Conservation (phyloP, 2,329 filamentous ascomycete genomes). For the Colletotrichum coccodes region DNA sequence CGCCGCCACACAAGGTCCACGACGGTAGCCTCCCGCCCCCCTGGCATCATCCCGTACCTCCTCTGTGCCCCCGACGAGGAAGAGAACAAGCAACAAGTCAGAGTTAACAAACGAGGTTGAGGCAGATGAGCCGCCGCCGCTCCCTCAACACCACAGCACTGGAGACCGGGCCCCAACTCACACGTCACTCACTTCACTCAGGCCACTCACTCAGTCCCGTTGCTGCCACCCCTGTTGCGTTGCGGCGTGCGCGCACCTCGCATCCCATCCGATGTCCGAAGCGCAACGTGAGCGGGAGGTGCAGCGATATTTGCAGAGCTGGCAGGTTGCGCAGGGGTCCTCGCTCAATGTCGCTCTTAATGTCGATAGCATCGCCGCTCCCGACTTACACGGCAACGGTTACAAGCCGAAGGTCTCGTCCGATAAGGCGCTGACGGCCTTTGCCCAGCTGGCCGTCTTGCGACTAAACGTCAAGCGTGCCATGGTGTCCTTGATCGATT, state of each 20-base stretch:
- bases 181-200: background rate
- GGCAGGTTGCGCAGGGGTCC: slow-evolving; percentile 44
- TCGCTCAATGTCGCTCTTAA: slow-evolving; percentile 44
- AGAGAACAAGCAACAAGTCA: background rate
- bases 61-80: background rate
- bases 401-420: slow-evolving; percentile 45
- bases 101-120: background rate
- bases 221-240: background rate
- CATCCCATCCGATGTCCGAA: slow-evolving; percentile 20
- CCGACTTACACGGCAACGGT: slow-evolving; percentile 42
- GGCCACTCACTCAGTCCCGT: background rate
- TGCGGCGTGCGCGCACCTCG: background rate
- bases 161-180: background rate
- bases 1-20: slow-evolving; percentile 5
- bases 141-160: background rate
- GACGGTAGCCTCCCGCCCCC: too few relatives aligned
- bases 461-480: slow-evolving; percentile 57
- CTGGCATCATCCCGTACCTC: background rate
- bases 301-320: slow-evolving; percentile 43
- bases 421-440: slow-evolving; percentile 53
- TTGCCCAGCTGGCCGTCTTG: slow-evolving; percentile 61
- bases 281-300: slow-evolving; percentile 44
- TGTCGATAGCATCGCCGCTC: slow-evolving; percentile 41
- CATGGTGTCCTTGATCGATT: slow-evolving; percentile 60
- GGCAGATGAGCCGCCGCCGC: background rate